These are phyloP conservation scores for Thermomyces lanuginosus DNA, from an alignment of 2,329 filamentous ascomycete genomes.

Conservation along the genomic window DNA sequence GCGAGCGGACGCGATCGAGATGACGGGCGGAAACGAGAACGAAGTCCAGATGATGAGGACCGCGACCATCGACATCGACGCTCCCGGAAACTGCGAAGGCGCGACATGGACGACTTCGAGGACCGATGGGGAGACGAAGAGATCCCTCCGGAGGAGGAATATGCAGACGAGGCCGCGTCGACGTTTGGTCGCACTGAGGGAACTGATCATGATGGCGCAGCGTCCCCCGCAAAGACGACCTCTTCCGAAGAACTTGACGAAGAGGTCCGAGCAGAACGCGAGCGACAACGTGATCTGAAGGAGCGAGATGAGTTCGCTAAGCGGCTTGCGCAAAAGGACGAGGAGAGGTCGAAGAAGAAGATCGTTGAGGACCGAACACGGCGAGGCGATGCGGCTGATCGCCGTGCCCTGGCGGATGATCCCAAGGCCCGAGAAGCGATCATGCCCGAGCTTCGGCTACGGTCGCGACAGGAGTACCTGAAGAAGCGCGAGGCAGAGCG, in stretches of 20 bases:
- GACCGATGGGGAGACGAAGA: slow-evolving; percentile 75
- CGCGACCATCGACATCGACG: slow-evolving; percentile 28
- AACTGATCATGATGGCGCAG: slow-evolving; percentile 35
- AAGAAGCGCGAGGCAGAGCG: slow-evolving; percentile 82
- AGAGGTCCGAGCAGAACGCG: slow-evolving; percentile 40
- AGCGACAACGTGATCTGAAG: slow-evolving; percentile 48
- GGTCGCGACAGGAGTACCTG: slow-evolving; percentile 81
- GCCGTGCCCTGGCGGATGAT: slow-evolving; percentile 50
- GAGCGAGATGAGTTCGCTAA: slow-evolving; percentile 71
- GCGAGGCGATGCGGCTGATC: slow-evolving; percentile 42
- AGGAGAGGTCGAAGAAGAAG: slow-evolving; percentile 54
- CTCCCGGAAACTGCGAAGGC: slow-evolving; percentile 36
- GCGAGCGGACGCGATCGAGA: slow-evolving; percentile 18
- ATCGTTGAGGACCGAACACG: slow-evolving; percentile 44
- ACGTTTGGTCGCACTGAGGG: slow-evolving; percentile 56
- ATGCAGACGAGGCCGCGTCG: slow-evolving; percentile 33
- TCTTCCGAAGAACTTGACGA: slow-evolving; percentile 42
- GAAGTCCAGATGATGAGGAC: slow-evolving; percentile 17
- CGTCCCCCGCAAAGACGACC: slow-evolving; percentile 14
- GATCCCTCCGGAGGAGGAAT: slow-evolving; percentile 18
- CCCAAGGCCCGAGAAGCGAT: slow-evolving; percentile 50
- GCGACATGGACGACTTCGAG: slow-evolving; percentile 44
- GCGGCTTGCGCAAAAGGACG: slow-evolving; percentile 49
- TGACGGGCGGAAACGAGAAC: slow-evolving; percentile 23
- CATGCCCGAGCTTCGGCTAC: slow-evolving; percentile 64